Base-by-base conservation (phyloP, 345 rosid genomes). In the Erysimum cheiranthoides region DNA sequence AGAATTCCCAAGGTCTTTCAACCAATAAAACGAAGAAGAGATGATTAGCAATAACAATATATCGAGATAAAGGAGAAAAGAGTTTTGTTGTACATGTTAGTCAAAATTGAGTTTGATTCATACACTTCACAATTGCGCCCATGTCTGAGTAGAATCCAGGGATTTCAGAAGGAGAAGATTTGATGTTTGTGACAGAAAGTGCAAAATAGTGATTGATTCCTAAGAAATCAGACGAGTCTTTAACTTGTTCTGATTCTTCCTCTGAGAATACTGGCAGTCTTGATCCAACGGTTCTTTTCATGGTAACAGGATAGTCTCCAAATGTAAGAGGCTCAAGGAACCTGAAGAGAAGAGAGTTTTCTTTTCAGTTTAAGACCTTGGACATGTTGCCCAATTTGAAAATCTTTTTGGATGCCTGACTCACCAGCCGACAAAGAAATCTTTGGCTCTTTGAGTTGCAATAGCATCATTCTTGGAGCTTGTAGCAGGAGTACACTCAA, bases 231-330 rank as follows among this genome's bases (percentile, higher is more conserved):
- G 70, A 61, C 5, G 97, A 83, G 71, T 89, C 93, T 80, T 81
- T 87, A 8, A 92, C 74, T 62, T 30, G 64, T 74, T 86, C 72
- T 31, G 97, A 85, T 77, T 92, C 97, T 8, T 63, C 27, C 35
- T 54, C 8, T 9, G 85, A 79, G 81, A 92, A 89, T 50, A 56
- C 45, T 21, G 94, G 96, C 71, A 90, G 67, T 72, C 98, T 93
- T 16, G 90, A 78, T 35, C 89, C 90, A 5, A 68, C 82, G 36
- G 9, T 87, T 64, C 68, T 75, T 81, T 81, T 90, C 94, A 90
- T 86, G 35, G 43, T 61, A 17, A 74, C 71, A 0, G 96, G 96
- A 75, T 90, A 93, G 63, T 93, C 93, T 31, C 98, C 93, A 66
- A 43, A 84, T 21, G 83, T 73, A 73, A 93, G 73, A 3, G 96